Percentiles rank a stretch among this genome's conserved stretches.
Evolutionary conservation across 2,329 filamentous ascomycete species (phyloP).

Genomic region (Apiospora arundinis): DNA sequence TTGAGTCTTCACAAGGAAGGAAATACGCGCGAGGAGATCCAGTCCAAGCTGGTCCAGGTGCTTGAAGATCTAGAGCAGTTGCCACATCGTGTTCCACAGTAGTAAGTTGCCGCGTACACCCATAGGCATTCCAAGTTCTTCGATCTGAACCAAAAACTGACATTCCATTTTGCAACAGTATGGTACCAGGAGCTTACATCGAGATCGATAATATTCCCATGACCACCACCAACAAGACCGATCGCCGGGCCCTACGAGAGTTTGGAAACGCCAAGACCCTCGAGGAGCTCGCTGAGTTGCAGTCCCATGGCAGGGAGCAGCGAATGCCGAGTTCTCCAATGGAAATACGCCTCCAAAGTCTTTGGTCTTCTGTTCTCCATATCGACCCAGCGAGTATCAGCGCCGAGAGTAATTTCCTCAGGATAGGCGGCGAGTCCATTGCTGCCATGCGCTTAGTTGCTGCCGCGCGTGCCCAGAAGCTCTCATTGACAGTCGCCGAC

Average conservation of each 20-base stretch:
- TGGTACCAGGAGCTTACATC: constrained; percentile 17
- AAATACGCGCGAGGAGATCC: background rate
- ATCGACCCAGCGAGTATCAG: constrained; percentile 8
- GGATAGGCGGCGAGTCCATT: constrained; percentile 40
- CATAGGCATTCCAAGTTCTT: too few species aligned
- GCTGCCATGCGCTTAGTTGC: constrained; percentile 50
- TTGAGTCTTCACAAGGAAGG: constrained; percentile 9
- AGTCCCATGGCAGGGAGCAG: background rate
- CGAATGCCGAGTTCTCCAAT: background rate
- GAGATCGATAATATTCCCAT: constrained; percentile 9
- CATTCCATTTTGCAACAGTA: background rate
- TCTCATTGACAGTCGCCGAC: constrained; percentile 21
- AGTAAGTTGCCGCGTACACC: background rate
- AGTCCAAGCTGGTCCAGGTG: background rate
- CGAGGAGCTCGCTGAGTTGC: constrained; percentile 11
- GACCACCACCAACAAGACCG: constrained; percentile 2
- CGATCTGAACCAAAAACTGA: background rate
- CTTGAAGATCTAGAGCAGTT: constrained; percentile 17
- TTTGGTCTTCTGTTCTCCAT: constrained; percentile 12
- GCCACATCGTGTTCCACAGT: constrained; percentile 15
- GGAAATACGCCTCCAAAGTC: constrained; percentile 18
- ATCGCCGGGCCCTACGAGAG: constrained; percentile 16
- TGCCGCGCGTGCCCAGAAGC: constrained; percentile 24
- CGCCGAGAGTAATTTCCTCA: constrained; percentile 38
- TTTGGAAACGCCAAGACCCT: background rate